Conservation (phyloP, 2,329 filamentous ascomycete species). For the Niveomyces coronatus region DNA sequence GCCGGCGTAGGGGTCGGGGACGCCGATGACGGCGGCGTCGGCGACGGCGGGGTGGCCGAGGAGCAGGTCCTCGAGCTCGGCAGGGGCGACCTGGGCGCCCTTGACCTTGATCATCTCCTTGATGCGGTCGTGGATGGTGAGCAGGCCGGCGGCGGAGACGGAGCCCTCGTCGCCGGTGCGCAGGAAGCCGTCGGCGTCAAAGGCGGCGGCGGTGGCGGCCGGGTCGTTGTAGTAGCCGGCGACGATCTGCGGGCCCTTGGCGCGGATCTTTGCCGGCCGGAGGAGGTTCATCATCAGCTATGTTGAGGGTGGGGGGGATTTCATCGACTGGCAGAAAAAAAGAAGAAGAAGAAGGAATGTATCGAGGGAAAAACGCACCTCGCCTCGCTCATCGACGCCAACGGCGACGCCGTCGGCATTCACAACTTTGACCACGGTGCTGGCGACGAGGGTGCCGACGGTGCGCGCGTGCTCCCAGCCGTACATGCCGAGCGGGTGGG, state of each 20-base stretch:
- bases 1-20: conserved; percentile 51
- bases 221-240: conserved; percentile 74
- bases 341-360: neutral
- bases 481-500: conserved; percentile 59
- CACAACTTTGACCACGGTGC: conserved; percentile 63
- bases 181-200: conserved; percentile 58
- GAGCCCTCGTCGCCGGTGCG: conserved; percentile 71
- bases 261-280: no score
- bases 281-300: no score
- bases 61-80: conserved; percentile 72
- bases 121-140: conserved; percentile 65
- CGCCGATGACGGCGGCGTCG: conserved; percentile 68
- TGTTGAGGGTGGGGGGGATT: no score
- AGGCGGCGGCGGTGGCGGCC: conserved; percentile 65
- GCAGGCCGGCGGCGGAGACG: conserved; percentile 59
- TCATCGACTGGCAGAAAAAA: neutral
- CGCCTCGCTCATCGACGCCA: conserved; percentile 54
- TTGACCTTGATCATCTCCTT: conserved; percentile 44
- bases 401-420: conserved; percentile 50
- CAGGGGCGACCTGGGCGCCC: conserved; percentile 74
- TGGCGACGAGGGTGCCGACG: conserved; percentile 24
- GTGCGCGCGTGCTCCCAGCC: conserved; percentile 19
- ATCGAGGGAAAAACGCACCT: conserved; percentile 25
- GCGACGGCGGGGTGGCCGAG: conserved; percentile 65
- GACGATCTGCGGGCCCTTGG: conserved; percentile 60